phyloP scores from a whole-genome alignment of 2,329 filamentous ascomycete species.

The Aspergillus intermedius region DNA sequence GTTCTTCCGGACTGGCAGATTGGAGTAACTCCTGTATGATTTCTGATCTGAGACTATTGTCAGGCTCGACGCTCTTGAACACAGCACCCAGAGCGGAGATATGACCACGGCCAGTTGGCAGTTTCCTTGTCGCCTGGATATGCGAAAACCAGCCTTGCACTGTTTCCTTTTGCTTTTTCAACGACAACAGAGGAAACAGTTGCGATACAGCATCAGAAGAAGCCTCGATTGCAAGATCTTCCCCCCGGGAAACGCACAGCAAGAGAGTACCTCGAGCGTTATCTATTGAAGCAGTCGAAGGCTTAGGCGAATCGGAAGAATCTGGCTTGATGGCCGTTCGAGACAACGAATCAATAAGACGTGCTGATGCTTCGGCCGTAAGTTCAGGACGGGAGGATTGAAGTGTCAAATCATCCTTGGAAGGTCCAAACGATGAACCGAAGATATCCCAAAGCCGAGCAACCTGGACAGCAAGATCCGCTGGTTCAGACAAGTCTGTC shows the following conservation, averaged over 20 bases:
- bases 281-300: slow-evolving; percentile 19
- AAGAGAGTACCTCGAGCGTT: slow-evolving; percentile 29
- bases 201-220: slow-evolving; percentile 36
- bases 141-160: slow-evolving; percentile 36
- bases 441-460: slow-evolving; percentile 35
- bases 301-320: slow-evolving; percentile 7
- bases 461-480: slow-evolving; percentile 23
- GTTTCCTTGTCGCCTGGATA: slow-evolving; percentile 29
- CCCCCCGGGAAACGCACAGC: slow-evolving; percentile 34
- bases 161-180: slow-evolving; percentile 25
- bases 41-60: slow-evolving; percentile 16
- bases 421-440: slow-evolving; percentile 24
- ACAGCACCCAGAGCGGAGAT: slow-evolving; percentile 37
- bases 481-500: slow-evolving; percentile 16
- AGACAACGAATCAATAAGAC: slow-evolving; percentile 34
- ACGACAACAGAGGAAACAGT: slow-evolving; percentile 33
- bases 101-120: slow-evolving; percentile 37
- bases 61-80: slow-evolving; percentile 26
- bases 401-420: slow-evolving; percentile 34
- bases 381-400: slow-evolving; percentile 35
- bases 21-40: slow-evolving; percentile 30
- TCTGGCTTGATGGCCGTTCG: slow-evolving; percentile 13
- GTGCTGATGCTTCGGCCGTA: slow-evolving; percentile 36
- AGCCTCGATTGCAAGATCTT: slow-evolving; percentile 35
- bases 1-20: slow-evolving; percentile 29